Conservation (phyloP, 352 stramenopile genomes). For the Phytophthora kernoviae region DNA sequence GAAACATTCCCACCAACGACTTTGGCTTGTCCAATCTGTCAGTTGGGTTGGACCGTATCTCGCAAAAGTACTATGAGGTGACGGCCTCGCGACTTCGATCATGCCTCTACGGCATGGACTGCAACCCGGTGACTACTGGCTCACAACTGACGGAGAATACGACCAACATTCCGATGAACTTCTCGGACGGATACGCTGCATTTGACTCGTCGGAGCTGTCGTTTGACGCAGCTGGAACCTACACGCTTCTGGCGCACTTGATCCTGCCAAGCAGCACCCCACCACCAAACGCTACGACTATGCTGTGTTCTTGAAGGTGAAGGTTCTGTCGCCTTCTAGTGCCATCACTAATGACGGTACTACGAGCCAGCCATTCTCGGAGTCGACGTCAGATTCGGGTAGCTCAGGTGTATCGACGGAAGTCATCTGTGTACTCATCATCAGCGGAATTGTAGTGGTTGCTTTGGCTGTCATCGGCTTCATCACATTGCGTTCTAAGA, state of each 20-base stretch:
- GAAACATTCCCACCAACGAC: constrained; percentile 42
- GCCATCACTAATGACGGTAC: constrained; percentile 31
- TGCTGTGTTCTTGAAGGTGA: constrained; percentile 56
- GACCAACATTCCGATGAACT: constrained; percentile 59
- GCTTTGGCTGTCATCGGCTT: constrained; percentile 70
- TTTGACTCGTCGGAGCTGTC: constrained; percentile 66
- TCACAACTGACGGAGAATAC: constrained; percentile 53
- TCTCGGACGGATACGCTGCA: constrained; percentile 44
- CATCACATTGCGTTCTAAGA: constrained; percentile 61
- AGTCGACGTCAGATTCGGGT: constrained; percentile 19
- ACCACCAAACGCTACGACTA: constrained; percentile 68
- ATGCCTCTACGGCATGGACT: constrained; percentile 49
- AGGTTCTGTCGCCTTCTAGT: constrained; percentile 33
- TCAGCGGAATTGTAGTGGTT: constrained; percentile 70
- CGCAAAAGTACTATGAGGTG: constrained; percentile 57
- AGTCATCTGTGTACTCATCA: constrained; percentile 68
- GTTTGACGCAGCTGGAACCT: constrained; percentile 52
- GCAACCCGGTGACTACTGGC: constrained; percentile 54
- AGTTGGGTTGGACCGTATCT: constrained; percentile 53
- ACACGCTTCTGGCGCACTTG: constrained; percentile 66
- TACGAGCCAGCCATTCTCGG: constrained; percentile 40
- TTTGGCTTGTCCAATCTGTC: constrained; percentile 54
- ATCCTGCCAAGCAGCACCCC: constrained; percentile 53
- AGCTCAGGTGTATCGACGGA: constrained; percentile 61
- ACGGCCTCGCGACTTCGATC: constrained; percentile 60